phyloP scores from a whole-genome alignment of 2,329 filamentous ascomycete genomes.

The Xylariaceae sp. region DNA sequence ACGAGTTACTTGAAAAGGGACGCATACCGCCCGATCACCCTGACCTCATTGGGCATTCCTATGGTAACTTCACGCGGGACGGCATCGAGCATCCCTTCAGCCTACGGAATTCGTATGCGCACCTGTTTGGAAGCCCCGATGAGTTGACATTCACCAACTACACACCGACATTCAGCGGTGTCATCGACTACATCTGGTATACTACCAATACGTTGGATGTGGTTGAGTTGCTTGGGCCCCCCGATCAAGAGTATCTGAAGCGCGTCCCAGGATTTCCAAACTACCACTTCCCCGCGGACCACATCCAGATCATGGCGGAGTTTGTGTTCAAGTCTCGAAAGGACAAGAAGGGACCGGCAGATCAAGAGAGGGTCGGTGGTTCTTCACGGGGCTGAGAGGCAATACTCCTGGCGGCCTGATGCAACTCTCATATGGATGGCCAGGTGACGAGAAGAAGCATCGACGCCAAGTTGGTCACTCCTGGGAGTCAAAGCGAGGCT shows the following conservation, averaged over 20 bases:
- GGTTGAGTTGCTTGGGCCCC: slow-evolving; percentile 74
- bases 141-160: slow-evolving; percentile 95
- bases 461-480: slow-evolving; percentile 1
- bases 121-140: slow-evolving; percentile 72
- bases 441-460: slow-evolving; percentile 4
- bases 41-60: slow-evolving; percentile 73
- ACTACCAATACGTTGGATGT: slow-evolving; percentile 84
- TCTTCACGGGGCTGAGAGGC: slow-evolving; percentile 11
- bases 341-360: slow-evolving; percentile 55
- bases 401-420: not conserved
- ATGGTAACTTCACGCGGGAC: slow-evolving; percentile 86
- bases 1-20: slow-evolving; percentile 79
- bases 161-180: slow-evolving; percentile 82
- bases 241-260: slow-evolving; percentile 77
- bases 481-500: not conserved
- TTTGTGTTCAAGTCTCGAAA: slow-evolving; percentile 85
- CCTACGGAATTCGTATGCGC: slow-evolving; percentile 80
- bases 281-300: slow-evolving; percentile 90
- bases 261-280: slow-evolving; percentile 87
- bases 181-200: slow-evolving; percentile 98
- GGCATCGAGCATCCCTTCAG: slow-evolving; percentile 94
- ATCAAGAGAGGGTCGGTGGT: slow-evolving; percentile 15
- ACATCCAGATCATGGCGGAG: slow-evolving; percentile 82
- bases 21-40: slow-evolving; percentile 69
- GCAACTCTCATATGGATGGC: not conserved